A percentile compares a stretch with the other conserved stretches of the same genome.
These are phyloP conservation scores for Fraxinus quadrangulata DNA, from an alignment of 257 asterid genomes.

Conservation along the genomic window DNA sequence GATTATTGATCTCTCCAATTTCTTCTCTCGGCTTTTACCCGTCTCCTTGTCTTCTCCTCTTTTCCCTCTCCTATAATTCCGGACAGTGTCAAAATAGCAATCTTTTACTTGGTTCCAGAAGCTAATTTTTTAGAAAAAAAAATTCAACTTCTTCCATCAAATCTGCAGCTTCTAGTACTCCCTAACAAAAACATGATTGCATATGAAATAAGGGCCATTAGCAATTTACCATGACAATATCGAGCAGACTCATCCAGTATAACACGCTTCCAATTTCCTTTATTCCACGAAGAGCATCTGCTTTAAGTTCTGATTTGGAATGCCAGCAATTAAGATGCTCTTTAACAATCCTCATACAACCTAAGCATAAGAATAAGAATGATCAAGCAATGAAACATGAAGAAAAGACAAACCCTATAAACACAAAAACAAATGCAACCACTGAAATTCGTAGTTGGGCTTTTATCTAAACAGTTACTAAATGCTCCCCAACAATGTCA, in stretches of 20 bases:
- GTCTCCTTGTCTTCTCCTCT: no score
- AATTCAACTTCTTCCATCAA: background rate
- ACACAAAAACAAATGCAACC: background rate
- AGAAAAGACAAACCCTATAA: background rate
- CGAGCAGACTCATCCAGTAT: constrained; percentile 98
- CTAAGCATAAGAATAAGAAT: constrained; percentile 41
- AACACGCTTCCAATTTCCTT: constrained; percentile 93
- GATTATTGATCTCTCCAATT: no score
- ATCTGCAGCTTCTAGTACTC: constrained; percentile 3
- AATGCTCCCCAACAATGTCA: background rate
- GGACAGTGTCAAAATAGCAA: background rate
- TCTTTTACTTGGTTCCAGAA: background rate
- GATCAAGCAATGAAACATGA: constrained; percentile 8
- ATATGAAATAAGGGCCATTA: background rate
- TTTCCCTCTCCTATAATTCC: no score
- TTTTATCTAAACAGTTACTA: constrained; percentile 5
- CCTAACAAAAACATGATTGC: background rate
- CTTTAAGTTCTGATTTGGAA: constrained; percentile 76
- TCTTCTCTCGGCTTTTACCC: no score
- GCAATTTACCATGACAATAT: constrained; percentile 80
- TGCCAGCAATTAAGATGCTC: constrained; percentile 93
- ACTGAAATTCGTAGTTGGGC: constrained; percentile 1
- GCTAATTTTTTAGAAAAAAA: background rate
- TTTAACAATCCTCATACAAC: constrained; percentile 74
- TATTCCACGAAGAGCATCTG: constrained; percentile 82